phyloP scores from a whole-genome alignment of 148 eudicot species.

The Drosera capensis region DNA sequence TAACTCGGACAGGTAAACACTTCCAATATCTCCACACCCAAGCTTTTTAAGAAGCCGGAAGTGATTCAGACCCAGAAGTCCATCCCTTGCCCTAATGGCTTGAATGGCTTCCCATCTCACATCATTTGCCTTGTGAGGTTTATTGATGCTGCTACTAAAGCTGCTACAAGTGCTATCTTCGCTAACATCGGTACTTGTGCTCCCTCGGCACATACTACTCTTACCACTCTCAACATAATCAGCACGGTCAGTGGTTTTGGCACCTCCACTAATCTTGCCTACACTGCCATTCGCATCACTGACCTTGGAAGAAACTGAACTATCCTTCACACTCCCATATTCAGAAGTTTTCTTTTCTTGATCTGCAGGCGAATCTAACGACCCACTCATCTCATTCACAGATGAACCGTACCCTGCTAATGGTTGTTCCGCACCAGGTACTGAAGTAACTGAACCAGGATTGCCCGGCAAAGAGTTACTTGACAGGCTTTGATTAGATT shows the following conservation, averaged over 20 bases:
- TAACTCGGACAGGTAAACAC: conserved; percentile 58
- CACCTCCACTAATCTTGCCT: conserved; percentile 41
- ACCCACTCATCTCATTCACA: conserved; percentile 9
- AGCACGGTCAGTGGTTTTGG: conserved; percentile 32
- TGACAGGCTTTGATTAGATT: not conserved
- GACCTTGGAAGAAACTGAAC: conserved; percentile 38
- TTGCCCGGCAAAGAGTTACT: not conserved
- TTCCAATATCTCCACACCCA: conserved; percentile 73
- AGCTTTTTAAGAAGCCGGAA: conserved; percentile 50
- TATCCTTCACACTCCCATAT: conserved; percentile 29
- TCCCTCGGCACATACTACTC: conserved; percentile 49
- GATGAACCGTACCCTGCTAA: conserved; percentile 5
- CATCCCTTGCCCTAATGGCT: conserved; percentile 38
- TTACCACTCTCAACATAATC: conserved; percentile 48
- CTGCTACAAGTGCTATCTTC: conserved; percentile 68
- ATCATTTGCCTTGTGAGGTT: conserved; percentile 62
- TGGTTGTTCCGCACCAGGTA: conserved; percentile 5
- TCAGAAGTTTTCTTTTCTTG: conserved; percentile 34
- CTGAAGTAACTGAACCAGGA: conserved; percentile 1
- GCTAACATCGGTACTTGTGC: conserved; percentile 53
- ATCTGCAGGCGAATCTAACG: conserved; percentile 19
- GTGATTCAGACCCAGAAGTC: conserved; percentile 44
- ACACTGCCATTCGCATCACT: conserved; percentile 38
- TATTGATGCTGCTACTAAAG: conserved; percentile 48
- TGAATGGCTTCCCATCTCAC: conserved; percentile 62